Conservation (phyloP, 116 monocot genomes). For the Posidonia oceanica region DNA sequence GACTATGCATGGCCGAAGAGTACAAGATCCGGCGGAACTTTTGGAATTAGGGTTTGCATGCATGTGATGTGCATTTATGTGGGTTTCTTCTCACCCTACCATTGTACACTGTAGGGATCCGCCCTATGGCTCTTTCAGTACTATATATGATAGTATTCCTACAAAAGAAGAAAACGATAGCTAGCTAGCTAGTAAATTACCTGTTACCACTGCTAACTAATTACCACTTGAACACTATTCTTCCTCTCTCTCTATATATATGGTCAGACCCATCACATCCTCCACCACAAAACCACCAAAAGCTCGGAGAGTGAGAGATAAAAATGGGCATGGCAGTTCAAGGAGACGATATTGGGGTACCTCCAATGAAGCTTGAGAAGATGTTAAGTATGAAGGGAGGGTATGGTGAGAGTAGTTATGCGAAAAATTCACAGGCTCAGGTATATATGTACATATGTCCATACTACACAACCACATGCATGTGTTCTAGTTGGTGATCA, state of each 20-base stretch:
- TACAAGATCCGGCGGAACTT: not conserved
- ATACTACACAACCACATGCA: not conserved
- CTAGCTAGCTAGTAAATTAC: too few relatives aligned
- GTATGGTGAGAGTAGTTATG: conserved; percentile 20
- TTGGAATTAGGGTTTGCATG: not conserved
- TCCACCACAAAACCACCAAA: too few relatives aligned
- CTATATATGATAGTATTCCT: too few relatives aligned
- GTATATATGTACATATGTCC: not conserved
- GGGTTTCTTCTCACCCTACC: not conserved
- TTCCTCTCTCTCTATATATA: not conserved
- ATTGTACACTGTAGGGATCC: too few relatives aligned
- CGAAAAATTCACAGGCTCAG: conserved; percentile 33
- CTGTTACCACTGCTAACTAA: too few relatives aligned
- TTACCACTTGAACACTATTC: not conserved
- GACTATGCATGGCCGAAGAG: too few relatives aligned
- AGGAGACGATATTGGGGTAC: conserved; percentile 10
- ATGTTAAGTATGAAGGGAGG: conserved; percentile 36
- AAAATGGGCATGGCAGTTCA: conserved; percentile 15
- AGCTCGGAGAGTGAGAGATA: not conserved
- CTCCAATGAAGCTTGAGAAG: conserved; percentile 21
- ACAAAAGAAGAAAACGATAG: too few relatives aligned
- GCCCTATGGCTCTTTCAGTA: too few relatives aligned
- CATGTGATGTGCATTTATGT: conserved; percentile 5
- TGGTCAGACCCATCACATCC: not conserved
- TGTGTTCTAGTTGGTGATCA: too few relatives aligned